phyloP scores from a whole-genome alignment of 371 early-diverging fungal genomes.

The Fennellomyces sp. region DNA sequence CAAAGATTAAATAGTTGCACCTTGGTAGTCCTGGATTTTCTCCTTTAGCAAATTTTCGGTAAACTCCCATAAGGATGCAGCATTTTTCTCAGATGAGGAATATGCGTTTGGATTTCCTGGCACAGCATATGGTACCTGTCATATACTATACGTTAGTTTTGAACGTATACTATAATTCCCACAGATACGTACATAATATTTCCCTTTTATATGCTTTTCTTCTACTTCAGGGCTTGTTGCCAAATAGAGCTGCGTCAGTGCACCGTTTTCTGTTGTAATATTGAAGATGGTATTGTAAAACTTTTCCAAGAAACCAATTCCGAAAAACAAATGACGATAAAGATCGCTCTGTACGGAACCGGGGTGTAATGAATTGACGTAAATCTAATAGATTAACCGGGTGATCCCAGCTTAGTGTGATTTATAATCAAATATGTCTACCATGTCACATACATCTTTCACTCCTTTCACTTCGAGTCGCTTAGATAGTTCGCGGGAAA shows the following conservation, averaged over 20 bases:
- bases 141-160: neutral
- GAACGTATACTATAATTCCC: neutral
- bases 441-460: constrained; percentile 12
- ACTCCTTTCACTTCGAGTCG: constrained; percentile 39
- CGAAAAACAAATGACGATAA: neutral
- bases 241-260: constrained; percentile 64
- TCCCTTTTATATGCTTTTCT: constrained; percentile 46
- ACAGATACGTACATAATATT: constrained; percentile 50
- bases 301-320: neutral
- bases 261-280: constrained; percentile 51
- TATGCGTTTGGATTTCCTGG: constrained; percentile 14
- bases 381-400: neutral
- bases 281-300: too few species aligned
- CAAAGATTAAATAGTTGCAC: too few species aligned
- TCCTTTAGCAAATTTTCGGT: constrained; percentile 42
- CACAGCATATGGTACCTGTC: constrained; percentile 21
- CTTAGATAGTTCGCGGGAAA: constrained; percentile 38
- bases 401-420: too few species aligned
- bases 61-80: constrained; percentile 38
- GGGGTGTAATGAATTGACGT: neutral
- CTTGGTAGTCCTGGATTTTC: constrained; percentile 35
- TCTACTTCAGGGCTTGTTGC: constrained; percentile 70
- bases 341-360: neutral
- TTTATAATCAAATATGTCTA: too few species aligned
- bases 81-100: constrained; percentile 22